These are phyloP conservation scores for Sanghuangporus sanghuang DNA, from an alignment of 1,284 basidiomycete species.

Conservation along the genomic window DNA sequence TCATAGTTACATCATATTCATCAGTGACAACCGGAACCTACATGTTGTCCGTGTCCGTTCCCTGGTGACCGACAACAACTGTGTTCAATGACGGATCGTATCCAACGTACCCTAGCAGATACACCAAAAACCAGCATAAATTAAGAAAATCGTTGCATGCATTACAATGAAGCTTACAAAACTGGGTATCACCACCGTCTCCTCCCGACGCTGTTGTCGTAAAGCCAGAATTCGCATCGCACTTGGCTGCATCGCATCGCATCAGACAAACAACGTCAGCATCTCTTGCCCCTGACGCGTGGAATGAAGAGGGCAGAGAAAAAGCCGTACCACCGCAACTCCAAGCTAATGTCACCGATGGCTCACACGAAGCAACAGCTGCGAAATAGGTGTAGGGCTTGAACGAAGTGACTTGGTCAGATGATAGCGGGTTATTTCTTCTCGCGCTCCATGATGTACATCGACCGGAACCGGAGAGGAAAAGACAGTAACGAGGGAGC, in stretches of 20 bases:
- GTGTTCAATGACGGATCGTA: conserved; percentile 25
- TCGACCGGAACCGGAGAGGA: not conserved
- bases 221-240: conserved; percentile 48
- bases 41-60: conserved; percentile 27
- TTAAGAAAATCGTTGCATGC: not conserved
- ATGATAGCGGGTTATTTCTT: conserved; percentile 34
- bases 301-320: not conserved
- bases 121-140: not conserved
- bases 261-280: not conserved
- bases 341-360: conserved; percentile 45
- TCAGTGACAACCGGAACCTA: conserved; percentile 17
- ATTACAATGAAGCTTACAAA: conserved; percentile 31
- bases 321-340: conserved; percentile 45
- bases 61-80: conserved; percentile 32
- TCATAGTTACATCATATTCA: not conserved
- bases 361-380: conserved; percentile 47
- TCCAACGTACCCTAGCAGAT: conserved; percentile 31
- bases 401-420: conserved; percentile 40
- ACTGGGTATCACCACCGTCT: conserved; percentile 47
- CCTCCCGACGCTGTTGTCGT: conserved; percentile 55
- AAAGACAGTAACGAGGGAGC: not conserved
- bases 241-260: conserved; percentile 35
- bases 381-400: conserved; percentile 53
- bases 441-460: not conserved
- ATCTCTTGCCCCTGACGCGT: not conserved